Conservation (phyloP, 148 eudicot genomes). For the Silene uniflora region DNA sequence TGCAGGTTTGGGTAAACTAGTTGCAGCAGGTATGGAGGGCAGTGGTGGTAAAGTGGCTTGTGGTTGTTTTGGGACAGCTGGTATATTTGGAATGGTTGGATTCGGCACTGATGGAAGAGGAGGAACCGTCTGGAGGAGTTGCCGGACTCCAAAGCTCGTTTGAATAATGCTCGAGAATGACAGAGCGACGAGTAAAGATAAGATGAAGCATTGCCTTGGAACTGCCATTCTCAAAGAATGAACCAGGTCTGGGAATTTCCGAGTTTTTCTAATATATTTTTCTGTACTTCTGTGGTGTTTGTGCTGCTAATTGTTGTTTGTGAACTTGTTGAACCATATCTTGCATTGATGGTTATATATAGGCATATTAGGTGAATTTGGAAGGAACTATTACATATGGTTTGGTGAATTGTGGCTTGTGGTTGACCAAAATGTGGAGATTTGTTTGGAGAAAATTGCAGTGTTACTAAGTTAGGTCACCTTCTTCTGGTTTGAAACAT, state of each 20-base stretch:
- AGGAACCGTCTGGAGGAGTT: constrained; percentile 31
- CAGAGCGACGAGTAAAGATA: constrained; percentile 19
- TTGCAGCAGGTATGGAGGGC: constrained; percentile 19
- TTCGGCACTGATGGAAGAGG: constrained; percentile 29
- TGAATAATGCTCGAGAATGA: constrained; percentile 23
- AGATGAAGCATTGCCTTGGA: constrained; percentile 17
- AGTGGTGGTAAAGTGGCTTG: constrained; percentile 22
- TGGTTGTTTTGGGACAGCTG: not conserved
- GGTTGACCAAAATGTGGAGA: constrained; percentile 27
- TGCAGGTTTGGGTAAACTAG: constrained; percentile 14
- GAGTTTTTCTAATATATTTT: not conserved
- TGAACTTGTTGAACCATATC: constrained; percentile 3
- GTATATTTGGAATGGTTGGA: constrained; percentile 12
- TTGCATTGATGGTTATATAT: constrained; percentile 16
- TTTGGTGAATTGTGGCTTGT: constrained; percentile 12
- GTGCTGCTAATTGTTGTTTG: not conserved
- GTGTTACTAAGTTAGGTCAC: constrained; percentile 22
- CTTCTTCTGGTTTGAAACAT: constrained; percentile 16
- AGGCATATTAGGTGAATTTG: not conserved
- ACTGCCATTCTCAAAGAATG: constrained; percentile 14
- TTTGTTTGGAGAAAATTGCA: constrained; percentile 6
- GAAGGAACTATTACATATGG: not conserved
- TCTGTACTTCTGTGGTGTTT: not conserved
- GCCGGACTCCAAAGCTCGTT: constrained; percentile 23
- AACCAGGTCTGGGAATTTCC: not conserved